These are phyloP conservation scores for Fusarium sp. DNA, from an alignment of 2,329 filamentous ascomycete genomes.

Conservation along the genomic window DNA sequence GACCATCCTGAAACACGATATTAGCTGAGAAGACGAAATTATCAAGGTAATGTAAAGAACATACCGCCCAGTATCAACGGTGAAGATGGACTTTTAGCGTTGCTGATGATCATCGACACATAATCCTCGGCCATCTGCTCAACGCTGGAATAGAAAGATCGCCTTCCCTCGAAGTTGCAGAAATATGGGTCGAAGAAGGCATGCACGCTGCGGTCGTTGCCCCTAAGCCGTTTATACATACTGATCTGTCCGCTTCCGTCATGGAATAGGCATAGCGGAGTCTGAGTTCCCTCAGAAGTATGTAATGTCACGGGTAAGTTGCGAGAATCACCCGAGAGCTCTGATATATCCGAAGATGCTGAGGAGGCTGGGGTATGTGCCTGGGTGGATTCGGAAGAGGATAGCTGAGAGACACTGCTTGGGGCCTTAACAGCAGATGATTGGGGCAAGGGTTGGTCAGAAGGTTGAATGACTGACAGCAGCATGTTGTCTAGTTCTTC, in stretches of 20 bases:
- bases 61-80: neutral
- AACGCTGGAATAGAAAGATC: neutral
- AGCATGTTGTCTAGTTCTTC: neutral
- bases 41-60: neutral
- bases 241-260: slow-evolving; percentile 7
- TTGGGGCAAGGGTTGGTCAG: too few species aligned
- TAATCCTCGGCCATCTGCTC: slow-evolving; percentile 4
- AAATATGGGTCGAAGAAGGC: slow-evolving; percentile 6
- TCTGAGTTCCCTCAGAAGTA: neutral
- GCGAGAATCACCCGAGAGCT: too few species aligned
- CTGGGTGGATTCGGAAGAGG: too few species aligned
- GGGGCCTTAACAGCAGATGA: too few species aligned
- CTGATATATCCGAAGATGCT: too few species aligned
- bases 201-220: neutral
- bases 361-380: too few species aligned
- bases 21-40: too few species aligned
- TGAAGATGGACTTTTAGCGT: neutral
- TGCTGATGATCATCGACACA: neutral
- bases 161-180: neutral
- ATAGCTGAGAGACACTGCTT: too few species aligned
- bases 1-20: slow-evolving; percentile 2
- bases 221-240: slow-evolving; percentile 8
- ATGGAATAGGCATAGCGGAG: slow-evolving; percentile 7
- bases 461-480: neutral
- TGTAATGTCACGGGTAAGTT: neutral